Evolutionary conservation across 495 filamentous ascomycete species (phyloP), one percentile per base, ranked within the genome.

Genomic region (Podospora didyma): DNA sequence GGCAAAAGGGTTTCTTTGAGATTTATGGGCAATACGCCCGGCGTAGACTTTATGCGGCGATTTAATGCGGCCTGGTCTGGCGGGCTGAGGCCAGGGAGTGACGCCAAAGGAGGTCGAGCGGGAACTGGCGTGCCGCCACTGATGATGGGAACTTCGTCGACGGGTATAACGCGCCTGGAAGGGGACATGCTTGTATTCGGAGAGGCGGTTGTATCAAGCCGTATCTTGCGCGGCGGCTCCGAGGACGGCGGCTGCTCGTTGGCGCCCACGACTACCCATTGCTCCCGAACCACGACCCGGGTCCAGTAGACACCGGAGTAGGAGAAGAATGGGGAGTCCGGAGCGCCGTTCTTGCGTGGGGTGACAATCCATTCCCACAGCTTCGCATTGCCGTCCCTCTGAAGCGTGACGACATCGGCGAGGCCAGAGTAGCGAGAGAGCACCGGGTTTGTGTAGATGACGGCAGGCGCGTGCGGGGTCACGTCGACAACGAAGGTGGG

Each of bases 221-320:
- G 60, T 34, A 64, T 54, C 44, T 57, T 59, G 10, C 54, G 53
- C 21, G 59, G 54, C 26, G 35, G 53, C 22, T 61, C 39, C 9
- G 51, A 34, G 35, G 45, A 42, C 17, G 57, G 58, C 0, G 53
- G 24, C 50, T 61, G 62, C 24, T 66, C 68, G 46, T 73, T 71
- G 14, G 71, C 74, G 44, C 73, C 71, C 17, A 78, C 64, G 17
- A 78, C 64, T 14, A 73, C 59, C 65, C 70, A 71, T 46, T 69
- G 52, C 17, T 71, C 57, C 2, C 63, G 58, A 7, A 77, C 59
- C 0, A 67, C 64, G 24, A 66, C 68, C 0, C 66, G 63, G 9
- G 73, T 76, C 75, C 75, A 79, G 21, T 63, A 63, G 20, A 69
- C 46, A 35, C 60, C 64, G 3, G 55, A 54, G 57, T 67, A 71